A percentile compares a stretch with the other conserved stretches of the same genome.
Conservation (phyloP, 176 grass and related monocot species). For the Pontederia paniculata region DNA sequence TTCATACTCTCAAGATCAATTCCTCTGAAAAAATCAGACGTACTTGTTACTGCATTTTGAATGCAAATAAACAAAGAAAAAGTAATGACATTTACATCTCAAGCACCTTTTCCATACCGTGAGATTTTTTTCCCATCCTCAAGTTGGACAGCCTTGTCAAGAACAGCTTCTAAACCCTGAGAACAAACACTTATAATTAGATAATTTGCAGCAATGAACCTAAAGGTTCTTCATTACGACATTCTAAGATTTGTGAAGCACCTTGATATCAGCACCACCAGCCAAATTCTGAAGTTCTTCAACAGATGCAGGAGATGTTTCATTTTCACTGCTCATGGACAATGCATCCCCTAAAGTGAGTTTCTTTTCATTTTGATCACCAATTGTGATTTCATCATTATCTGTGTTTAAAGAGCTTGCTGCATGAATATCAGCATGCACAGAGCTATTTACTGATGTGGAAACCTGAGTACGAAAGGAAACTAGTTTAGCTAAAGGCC, state of each 20-base stretch:
- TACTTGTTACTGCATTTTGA: slow-evolving; percentile 6
- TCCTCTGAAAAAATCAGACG: slow-evolving; percentile 35
- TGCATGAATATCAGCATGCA: slow-evolving; percentile 34
- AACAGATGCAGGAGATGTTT: slow-evolving; percentile 52
- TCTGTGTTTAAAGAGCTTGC: slow-evolving; percentile 48
- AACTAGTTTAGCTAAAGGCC: neutral
- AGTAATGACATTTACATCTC: slow-evolving; percentile 6
- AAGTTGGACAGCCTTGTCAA: slow-evolving; percentile 93
- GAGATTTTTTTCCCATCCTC: slow-evolving; percentile 94
- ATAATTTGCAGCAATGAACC: neutral
- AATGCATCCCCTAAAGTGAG: slow-evolving; percentile 64
- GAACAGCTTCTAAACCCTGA: slow-evolving; percentile 93
- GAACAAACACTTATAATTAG: slow-evolving; percentile 30
- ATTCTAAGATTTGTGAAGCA: slow-evolving; percentile 16
- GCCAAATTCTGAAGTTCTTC: slow-evolving; percentile 97
- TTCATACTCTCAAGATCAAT: slow-evolving; percentile 86
- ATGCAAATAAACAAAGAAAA: slow-evolving; percentile 5
- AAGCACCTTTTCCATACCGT: slow-evolving; percentile 46
- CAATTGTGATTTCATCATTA: slow-evolving; percentile 61
- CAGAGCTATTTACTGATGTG: slow-evolving; percentile 28
- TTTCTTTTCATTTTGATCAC: slow-evolving; percentile 56
- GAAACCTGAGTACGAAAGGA: slow-evolving; percentile 36
- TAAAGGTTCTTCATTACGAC: too few relatives aligned
- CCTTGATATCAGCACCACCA: slow-evolving; percentile 98
- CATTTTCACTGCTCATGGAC: slow-evolving; percentile 44